phyloP scores from a whole-genome alignment of 179 eudicot genomes.

The Camellia oleifera region DNA sequence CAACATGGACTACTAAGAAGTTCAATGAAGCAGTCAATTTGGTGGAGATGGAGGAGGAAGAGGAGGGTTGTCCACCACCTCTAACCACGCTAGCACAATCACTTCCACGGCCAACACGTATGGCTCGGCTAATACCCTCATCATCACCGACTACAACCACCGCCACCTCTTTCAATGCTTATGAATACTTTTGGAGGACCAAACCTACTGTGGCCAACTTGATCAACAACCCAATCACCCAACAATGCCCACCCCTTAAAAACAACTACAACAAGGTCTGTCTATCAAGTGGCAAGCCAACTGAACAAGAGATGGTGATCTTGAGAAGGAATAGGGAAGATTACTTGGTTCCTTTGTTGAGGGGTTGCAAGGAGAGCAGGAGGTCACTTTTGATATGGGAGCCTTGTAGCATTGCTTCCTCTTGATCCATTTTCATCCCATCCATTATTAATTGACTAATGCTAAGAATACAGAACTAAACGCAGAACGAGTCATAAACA shows the following conservation, averaged over 20 bases:
- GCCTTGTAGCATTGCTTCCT: conserved; percentile 74
- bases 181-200: conserved; percentile 71
- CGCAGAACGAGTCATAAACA: too few species aligned
- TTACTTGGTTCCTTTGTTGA: conserved; percentile 40
- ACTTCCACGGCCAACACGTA: conserved; percentile 24
- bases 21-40: conserved; percentile 34
- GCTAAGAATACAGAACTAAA: not conserved
- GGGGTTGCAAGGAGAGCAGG: conserved; percentile 62
- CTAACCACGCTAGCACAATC: conserved; percentile 23
- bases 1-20: conserved; percentile 29
- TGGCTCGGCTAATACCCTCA: conserved; percentile 21
- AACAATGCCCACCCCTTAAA: conserved; percentile 8
- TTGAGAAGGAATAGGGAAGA: conserved; percentile 32
- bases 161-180: conserved; percentile 45
- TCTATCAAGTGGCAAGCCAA: conserved; percentile 15
- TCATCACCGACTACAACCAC: conserved; percentile 20
- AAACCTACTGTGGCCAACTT: conserved; percentile 28
- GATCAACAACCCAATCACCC: conserved; percentile 30
- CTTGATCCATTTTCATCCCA: conserved; percentile 24
- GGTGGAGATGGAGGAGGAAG: conserved; percentile 25
- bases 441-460: not conserved
- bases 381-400: conserved; percentile 61
- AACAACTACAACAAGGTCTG: conserved; percentile 15
- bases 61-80: not conserved
- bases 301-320: conserved; percentile 23